Conservation (phyloP, 768 basidiomycete genomes). For the Rhodotorula graminis region DNA sequence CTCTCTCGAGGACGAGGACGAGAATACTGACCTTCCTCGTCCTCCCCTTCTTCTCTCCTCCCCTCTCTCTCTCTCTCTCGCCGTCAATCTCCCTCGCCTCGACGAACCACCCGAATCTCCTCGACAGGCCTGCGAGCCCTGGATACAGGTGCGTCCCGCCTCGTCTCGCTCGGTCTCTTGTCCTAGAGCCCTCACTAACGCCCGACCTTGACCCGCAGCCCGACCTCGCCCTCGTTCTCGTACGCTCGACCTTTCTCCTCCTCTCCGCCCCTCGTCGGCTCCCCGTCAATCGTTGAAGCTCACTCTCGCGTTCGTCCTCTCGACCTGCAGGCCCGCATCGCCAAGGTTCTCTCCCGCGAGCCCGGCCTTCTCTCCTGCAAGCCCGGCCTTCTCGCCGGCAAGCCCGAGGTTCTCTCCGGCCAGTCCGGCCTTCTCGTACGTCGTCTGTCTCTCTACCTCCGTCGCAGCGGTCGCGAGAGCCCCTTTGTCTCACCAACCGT, state of each 20-base stretch:
- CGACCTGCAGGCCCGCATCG: background rate
- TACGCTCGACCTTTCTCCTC: constrained; percentile 62
- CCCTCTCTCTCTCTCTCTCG: background rate
- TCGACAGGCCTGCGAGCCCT: background rate
- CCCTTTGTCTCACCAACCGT: no score
- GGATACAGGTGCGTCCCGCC: background rate
- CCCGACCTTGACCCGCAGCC: constrained; percentile 50
- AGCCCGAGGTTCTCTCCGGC: constrained; percentile 23
- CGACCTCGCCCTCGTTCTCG: constrained; percentile 62
- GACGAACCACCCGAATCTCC: no score
- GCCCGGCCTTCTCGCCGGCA: constrained; percentile 48
- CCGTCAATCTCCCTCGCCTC: no score
- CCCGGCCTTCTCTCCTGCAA: constrained; percentile 17
- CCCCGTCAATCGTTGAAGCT: constrained; percentile 43
- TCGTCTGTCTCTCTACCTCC: background rate
- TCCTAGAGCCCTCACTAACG: background rate
- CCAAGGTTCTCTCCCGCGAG: constrained; percentile 14
- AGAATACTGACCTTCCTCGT: background rate
- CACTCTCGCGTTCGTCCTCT: background rate
- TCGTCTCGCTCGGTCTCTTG: background rate
- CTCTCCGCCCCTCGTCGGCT: constrained; percentile 42
- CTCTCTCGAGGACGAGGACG: background rate
- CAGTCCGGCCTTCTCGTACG: constrained; percentile 15
- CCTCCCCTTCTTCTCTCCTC: background rate
- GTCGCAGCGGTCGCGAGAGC: no score